Conservation (phyloP, 768 basidiomycete species). For the Collybiopsis confluens region DNA sequence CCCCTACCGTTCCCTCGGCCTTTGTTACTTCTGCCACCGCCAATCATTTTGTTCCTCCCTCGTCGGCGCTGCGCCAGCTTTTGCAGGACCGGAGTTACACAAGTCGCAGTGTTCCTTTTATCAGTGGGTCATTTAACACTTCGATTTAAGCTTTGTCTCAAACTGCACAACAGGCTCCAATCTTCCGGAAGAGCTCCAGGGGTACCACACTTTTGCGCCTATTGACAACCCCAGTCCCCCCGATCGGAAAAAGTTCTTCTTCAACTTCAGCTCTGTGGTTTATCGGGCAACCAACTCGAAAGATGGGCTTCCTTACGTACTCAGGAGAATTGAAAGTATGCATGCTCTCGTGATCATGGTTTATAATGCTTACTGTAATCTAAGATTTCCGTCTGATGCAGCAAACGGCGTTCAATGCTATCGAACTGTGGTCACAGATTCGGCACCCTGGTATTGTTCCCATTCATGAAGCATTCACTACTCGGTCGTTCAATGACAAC, state of each 20-base stretch:
- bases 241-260: constrained; percentile 70
- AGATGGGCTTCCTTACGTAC: constrained; percentile 74
- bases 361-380: constrained; percentile 5
- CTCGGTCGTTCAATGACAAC: constrained; percentile 85
- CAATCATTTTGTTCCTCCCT: constrained; percentile 68
- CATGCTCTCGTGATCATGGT: constrained; percentile 5
- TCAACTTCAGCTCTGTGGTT: constrained; percentile 80
- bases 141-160: not conserved
- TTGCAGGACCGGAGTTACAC: constrained; percentile 62
- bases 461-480: constrained; percentile 92
- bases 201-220: constrained; percentile 84
- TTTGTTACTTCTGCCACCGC: constrained; percentile 40
- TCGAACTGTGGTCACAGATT: constrained; percentile 84
- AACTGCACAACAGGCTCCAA: constrained; percentile 42
- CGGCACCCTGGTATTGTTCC: constrained; percentile 82
- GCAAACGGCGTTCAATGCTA: constrained; percentile 73
- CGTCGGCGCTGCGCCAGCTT: constrained; percentile 36
- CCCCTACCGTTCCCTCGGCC: constrained; percentile 55
- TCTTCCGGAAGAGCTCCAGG: constrained; percentile 84
- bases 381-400: constrained; percentile 81
- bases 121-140: constrained; percentile 18
- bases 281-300: constrained; percentile 76
- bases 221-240: constrained; percentile 50
- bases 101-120: constrained; percentile 45
- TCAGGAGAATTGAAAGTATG: constrained; percentile 88